These are phyloP conservation scores for Articulospora tetracladia DNA, from an alignment of 495 filamentous ascomycete species.

Conservation along the genomic window DNA sequence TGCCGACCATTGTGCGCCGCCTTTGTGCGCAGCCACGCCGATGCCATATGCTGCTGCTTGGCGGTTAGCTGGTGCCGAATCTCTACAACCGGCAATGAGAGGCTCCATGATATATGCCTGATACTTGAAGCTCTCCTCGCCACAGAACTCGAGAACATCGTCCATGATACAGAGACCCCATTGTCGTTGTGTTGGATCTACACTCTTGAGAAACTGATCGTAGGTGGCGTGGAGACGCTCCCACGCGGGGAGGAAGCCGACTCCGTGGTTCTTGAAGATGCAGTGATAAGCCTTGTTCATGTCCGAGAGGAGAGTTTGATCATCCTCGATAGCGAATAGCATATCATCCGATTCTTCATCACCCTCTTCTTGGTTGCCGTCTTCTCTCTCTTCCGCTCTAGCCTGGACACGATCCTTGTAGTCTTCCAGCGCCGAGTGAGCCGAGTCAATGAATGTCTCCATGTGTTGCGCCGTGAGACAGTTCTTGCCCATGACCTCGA, in stretches of 20 bases:
- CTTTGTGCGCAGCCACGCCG: constrained; percentile 91
- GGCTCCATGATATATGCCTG: constrained; percentile 81
- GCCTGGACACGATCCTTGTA: constrained; percentile 81
- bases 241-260: constrained; percentile 81
- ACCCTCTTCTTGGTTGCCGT: constrained; percentile 69
- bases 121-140: constrained; percentile 76
- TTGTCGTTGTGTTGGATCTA: constrained; percentile 88
- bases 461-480: constrained; percentile 76
- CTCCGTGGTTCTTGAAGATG: constrained; percentile 93
- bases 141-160: constrained; percentile 96
- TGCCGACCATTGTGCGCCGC: constrained; percentile 75
- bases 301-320: constrained; percentile 92
- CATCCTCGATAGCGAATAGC: constrained; percentile 91
- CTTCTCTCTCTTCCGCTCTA: constrained; percentile 72
- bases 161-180: constrained; percentile 99
- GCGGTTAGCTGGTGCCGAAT: constrained; percentile 83
- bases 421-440: constrained; percentile 79
- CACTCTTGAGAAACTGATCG: constrained; percentile 75
- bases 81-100: constrained; percentile 75
- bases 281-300: constrained; percentile 99
- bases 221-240: constrained; percentile 80
- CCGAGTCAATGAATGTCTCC: constrained; percentile 79
- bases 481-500: constrained; percentile 86
- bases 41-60: constrained; percentile 97
- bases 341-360: constrained; percentile 80